Evolutionary conservation across 2,329 filamentous ascomycete genomes (phyloP), one percentile per base, ranked within the genome.

Genomic region (Claviceps lovelessii): DNA sequence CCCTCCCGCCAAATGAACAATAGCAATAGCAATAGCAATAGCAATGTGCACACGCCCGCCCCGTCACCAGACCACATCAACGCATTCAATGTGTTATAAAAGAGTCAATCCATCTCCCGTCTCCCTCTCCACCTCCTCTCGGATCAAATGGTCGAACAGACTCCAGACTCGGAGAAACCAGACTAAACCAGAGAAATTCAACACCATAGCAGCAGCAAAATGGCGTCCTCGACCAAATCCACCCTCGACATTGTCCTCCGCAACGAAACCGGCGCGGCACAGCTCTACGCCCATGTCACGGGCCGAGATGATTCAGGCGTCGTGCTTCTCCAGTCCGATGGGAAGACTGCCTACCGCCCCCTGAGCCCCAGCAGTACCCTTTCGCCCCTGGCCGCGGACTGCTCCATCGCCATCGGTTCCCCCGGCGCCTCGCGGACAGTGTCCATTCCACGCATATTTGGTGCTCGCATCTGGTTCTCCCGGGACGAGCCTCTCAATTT

Each of bases 391-490:
- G 68, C 69, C 2, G 73, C 70, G 37, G 73, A 89, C 65, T 79
- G 78, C 61, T 78, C 78, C 42, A 88, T 90, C 58, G 67, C 72
- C 1, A 71, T 90, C 5, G 84, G 84, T 15, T 71, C 73, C 0
- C 74, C 82, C 0, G 85, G 85, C 7, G 71, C 73, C 47, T 79
- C 77, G 0, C 78, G 72, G 33, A 79, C 73, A 3, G 72, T 86
- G 29, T 82, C 78, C 1, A 81, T 90, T 57, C 86, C 86, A 11
- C 82, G 82, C 57, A 75, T 89, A 31, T 83, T 79, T 3, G 85
- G 85, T 28, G 85, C 80, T 1, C 78, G 86, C 53, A 80, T 90
- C 65, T 90, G 84, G 82, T 85, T 88, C 67, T 80, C 76, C 55
- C 72, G 79, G 56, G 78, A 78, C 60, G 70, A 70, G 48, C 76